These are phyloP conservation scores for Suillus paluster DNA, from an alignment of 768 basidiomycete genomes.

Conservation along the genomic window DNA sequence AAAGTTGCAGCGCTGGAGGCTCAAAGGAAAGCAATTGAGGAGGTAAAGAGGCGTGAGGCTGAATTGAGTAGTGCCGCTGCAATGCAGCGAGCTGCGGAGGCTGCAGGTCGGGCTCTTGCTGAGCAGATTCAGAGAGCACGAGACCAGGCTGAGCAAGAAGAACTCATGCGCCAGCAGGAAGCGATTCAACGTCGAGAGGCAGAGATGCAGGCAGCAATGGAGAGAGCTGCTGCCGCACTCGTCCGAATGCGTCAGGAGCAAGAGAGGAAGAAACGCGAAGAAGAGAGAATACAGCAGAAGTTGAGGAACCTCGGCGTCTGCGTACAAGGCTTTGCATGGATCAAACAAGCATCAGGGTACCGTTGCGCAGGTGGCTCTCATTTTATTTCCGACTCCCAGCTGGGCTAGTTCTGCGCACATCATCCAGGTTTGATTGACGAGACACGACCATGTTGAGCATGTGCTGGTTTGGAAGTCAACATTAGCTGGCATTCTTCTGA, in stretches of 20 bases:
- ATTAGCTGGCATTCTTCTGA: no score
- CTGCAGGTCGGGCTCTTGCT: constrained; percentile 14
- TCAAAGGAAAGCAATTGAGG: constrained; percentile 20
- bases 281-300: constrained; percentile 42
- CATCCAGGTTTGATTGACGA: not conserved
- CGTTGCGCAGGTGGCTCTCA: constrained; percentile 52
- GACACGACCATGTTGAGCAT: no score
- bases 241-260: constrained; percentile 33
- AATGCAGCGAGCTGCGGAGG: constrained; percentile 13
- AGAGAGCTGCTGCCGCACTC: constrained; percentile 27
- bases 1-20: constrained; percentile 30
- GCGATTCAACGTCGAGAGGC: constrained; percentile 21
- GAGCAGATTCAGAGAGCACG: constrained; percentile 23
- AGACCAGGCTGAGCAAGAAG: constrained; percentile 23
- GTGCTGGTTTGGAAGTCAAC: no score
- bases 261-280: constrained; percentile 28
- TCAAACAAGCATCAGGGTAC: constrained; percentile 44
- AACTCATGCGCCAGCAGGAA: constrained; percentile 21
- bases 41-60: constrained; percentile 19
- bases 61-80: constrained; percentile 22
- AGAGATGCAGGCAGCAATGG: constrained; percentile 22
- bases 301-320: constrained; percentile 56
- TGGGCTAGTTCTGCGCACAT: constrained; percentile 20
- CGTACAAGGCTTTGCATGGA: constrained; percentile 50
- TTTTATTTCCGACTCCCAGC: constrained; percentile 36